Base-by-base conservation (phyloP, 768 basidiomycete genomes). In the Clavulina sp. region DNA sequence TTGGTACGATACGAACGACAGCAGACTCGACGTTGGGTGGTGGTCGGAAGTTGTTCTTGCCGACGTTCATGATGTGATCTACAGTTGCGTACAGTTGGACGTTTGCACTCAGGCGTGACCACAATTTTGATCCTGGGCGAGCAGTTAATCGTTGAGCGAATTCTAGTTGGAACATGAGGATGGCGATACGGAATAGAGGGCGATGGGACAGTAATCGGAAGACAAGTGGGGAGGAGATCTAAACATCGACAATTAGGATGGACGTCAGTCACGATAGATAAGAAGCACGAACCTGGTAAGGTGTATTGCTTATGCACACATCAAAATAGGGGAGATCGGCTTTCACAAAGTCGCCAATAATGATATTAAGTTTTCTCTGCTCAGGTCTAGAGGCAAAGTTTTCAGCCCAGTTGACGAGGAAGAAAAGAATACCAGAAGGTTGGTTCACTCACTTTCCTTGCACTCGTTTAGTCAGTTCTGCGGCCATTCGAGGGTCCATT, bases 161-260 rank as follows among this genome's bases (percentile, higher is more conserved):
- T 66, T 99, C 95, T 52, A 91, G 83, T 68, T 99, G 95, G 70
- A 99, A 99, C 95, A 99, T 99, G 69, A 99, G 84, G 56, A 99
- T 88, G 31, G 89, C 87, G 52, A 84, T 78, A 24, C 93, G 87
- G 63, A 85, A 88, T 41, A 96, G 71, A 0, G 95, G 95, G 2
- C 95, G 84, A 60, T 96, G 91, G 2, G 95, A 97, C 47, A 97
- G 79, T 31, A 99, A 77, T 54, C 87, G 85, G 74, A 99, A 99
- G 51, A 96, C 83, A 48, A 99, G 81, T 4, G 92, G 87, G 0
- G 95, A 97, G 2, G 95, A 97, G 60, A 99, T 99, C 70, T 73
- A 48, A 1, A 13, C 4, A n/a, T 7, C 7, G 9, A 28, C 5
- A 13, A 4, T 18, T 43, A 6, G 31, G 30, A 52, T 32, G 13